phyloP scores from a whole-genome alignment of 169 alveolate genomes.

The Cryptosporidium parvum region DNA sequence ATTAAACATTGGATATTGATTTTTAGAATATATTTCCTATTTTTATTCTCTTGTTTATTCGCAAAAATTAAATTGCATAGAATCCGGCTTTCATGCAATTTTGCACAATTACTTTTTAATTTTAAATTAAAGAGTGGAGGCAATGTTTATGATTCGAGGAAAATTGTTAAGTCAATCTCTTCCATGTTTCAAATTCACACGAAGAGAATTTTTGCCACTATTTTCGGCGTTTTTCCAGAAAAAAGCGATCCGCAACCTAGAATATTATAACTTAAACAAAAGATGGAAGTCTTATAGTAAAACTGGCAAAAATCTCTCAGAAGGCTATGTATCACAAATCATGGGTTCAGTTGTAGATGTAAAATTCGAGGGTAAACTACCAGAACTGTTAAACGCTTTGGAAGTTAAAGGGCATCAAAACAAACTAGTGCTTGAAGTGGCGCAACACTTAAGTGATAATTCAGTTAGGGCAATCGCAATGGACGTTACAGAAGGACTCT shows the following conservation, averaged over 20 bases:
- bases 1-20: not conserved
- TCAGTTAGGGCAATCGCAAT: conserved; percentile 96
- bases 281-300: not conserved
- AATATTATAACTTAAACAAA: not conserved
- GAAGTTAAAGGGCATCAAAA: conserved; percentile 91
- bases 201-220: not conserved
- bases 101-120: not conserved
- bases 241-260: not conserved
- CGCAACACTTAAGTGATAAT: conserved; percentile 95
- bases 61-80: too few species aligned
- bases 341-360: conserved; percentile 99
- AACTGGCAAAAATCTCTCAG: not conserved
- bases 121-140: not conserved
- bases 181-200: not conserved
- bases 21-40: too few species aligned
- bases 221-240: not conserved
- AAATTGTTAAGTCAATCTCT: not conserved
- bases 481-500: conserved; percentile 98
- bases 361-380: conserved; percentile 94
- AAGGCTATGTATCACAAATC: conserved; percentile 93
- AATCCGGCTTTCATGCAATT: too few species aligned
- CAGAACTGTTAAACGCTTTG: conserved; percentile 94
- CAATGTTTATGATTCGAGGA: not conserved
- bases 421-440: conserved; percentile 94
- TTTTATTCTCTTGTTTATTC: too few species aligned